Evolutionary conservation across 768 basidiomycete species (phyloP).

Genomic region (Agrocybe chaxingu): DNA sequence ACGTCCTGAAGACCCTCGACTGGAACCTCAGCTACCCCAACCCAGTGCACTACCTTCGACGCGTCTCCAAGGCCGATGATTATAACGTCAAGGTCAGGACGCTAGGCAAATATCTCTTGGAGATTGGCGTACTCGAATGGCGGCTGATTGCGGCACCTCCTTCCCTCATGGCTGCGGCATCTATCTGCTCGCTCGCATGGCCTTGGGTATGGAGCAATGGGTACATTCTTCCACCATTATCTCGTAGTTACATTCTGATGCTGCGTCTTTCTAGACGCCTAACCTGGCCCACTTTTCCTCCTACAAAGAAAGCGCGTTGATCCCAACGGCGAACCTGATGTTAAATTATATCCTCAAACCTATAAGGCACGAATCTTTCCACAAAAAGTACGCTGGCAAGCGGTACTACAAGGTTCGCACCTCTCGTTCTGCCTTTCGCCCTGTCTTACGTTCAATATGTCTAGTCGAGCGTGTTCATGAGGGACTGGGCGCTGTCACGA

Average conservation of each 20-base stretch:
- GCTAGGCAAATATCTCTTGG: slow-evolving; percentile 90
- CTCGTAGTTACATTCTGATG: neutral
- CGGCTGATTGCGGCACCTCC: slow-evolving; percentile 78
- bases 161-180: slow-evolving; percentile 83
- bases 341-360: slow-evolving; percentile 87
- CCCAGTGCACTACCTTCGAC: slow-evolving; percentile 88
- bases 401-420: slow-evolving; percentile 76
- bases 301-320: slow-evolving; percentile 80
- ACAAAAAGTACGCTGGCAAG: slow-evolving; percentile 91
- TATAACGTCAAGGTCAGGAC: slow-evolving; percentile 92
- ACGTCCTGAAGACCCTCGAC: slow-evolving; percentile 88
- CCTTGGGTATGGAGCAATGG: slow-evolving; percentile 84
- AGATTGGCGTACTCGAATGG: slow-evolving; percentile 89
- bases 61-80: slow-evolving; percentile 94
- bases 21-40: slow-evolving; percentile 94
- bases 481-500: slow-evolving; percentile 78
- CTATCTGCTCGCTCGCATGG: slow-evolving; percentile 84
- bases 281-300: slow-evolving; percentile 92
- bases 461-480: slow-evolving; percentile 79
- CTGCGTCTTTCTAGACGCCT: slow-evolving; percentile 45
- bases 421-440: neutral
- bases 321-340: slow-evolving; percentile 92
- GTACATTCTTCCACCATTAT: slow-evolving; percentile 36
- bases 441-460: neutral
- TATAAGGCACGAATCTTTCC: slow-evolving; percentile 78